phyloP scores from a whole-genome alignment of 441 rosid species.

The Gossypium aridum region DNA sequence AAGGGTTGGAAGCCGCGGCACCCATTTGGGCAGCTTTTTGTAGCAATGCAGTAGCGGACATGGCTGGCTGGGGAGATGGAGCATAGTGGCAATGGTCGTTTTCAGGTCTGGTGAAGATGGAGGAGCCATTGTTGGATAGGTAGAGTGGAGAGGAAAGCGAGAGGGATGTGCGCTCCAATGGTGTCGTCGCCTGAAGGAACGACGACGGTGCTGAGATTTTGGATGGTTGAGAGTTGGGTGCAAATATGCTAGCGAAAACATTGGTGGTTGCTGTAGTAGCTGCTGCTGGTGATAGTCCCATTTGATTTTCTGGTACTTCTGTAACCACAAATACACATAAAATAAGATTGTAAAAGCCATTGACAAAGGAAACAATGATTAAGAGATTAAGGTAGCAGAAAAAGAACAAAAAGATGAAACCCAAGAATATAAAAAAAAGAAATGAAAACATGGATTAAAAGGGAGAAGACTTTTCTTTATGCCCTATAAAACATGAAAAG shows the following conservation, averaged over 20 bases:
- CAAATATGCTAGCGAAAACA: slow-evolving; percentile 34
- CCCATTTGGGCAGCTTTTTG: slow-evolving; percentile 93
- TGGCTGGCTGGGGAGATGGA: slow-evolving; percentile 44
- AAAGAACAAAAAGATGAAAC: not conserved
- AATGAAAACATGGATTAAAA: not conserved
- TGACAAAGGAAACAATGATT: not conserved
- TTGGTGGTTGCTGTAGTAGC: slow-evolving; percentile 18
- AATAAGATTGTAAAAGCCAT: not conserved
- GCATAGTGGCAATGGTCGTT: slow-evolving; percentile 27
- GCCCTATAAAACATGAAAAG: slow-evolving; percentile 12
- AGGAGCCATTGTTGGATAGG: slow-evolving; percentile 35
- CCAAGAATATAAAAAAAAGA: not conserved
- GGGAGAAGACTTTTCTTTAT: not conserved
- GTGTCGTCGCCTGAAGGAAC: slow-evolving; percentile 24
- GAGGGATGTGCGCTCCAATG: slow-evolving; percentile 43
- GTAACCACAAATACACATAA: slow-evolving; percentile 5
- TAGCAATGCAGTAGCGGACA: slow-evolving; percentile 93
- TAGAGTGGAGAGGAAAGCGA: slow-evolving; percentile 43
- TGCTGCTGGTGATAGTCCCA: slow-evolving; percentile 24
- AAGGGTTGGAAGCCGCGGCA: slow-evolving; percentile 53
- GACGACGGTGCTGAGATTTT: slow-evolving; percentile 18
- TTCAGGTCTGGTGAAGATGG: slow-evolving; percentile 27
- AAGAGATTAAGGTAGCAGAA: not conserved
- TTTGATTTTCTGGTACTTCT: slow-evolving; percentile 46
- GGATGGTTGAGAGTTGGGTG: slow-evolving; percentile 22